Evolutionary conservation across 83 land plant species (phyloP).

Genomic region (Diphasiastrum complanatum): DNA sequence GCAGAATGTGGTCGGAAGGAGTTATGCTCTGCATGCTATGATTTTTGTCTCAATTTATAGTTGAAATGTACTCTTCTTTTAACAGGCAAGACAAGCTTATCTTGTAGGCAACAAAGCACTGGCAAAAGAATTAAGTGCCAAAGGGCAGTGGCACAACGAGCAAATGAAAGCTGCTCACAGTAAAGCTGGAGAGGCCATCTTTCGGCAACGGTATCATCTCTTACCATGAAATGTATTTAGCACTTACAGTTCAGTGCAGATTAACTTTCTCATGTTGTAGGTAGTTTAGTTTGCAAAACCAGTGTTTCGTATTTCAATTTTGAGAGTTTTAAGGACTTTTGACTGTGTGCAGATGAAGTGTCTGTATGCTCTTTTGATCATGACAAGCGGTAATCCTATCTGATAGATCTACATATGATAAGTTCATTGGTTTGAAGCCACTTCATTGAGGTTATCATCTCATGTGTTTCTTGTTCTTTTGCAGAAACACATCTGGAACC

Average conservation of each 20-base stretch:
- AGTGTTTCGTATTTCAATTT: too few relatives aligned
- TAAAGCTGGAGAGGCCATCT: constrained; percentile 77
- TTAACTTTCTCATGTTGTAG: constrained; percentile 22
- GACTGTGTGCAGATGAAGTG: too few relatives aligned
- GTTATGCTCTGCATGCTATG: too few relatives aligned
- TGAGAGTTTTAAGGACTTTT: too few relatives aligned
- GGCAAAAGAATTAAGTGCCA: constrained; percentile 74
- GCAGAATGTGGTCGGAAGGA: too few relatives aligned
- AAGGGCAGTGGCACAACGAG: constrained; percentile 74
- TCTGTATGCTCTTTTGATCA: too few relatives aligned
- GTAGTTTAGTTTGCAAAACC: constrained; percentile 3
- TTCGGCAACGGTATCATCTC: constrained; percentile 45
- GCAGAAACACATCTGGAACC: constrained; percentile 48
- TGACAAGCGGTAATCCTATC: too few relatives aligned
- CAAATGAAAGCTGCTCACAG: constrained; percentile 85
- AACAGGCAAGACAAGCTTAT: constrained; percentile 82
- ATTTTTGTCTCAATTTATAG: background rate
- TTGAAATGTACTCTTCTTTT: background rate
- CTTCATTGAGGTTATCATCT: too few relatives aligned
- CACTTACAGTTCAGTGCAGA: background rate
- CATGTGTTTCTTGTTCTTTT: constrained; percentile 1
- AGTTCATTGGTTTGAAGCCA: too few relatives aligned
- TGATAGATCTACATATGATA: too few relatives aligned
- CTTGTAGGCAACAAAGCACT: constrained; percentile 78
- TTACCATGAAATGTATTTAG: background rate